These are phyloP conservation scores for Leccinum barrowsii DNA, from an alignment of 768 basidiomycete genomes.

Conservation along the genomic window DNA sequence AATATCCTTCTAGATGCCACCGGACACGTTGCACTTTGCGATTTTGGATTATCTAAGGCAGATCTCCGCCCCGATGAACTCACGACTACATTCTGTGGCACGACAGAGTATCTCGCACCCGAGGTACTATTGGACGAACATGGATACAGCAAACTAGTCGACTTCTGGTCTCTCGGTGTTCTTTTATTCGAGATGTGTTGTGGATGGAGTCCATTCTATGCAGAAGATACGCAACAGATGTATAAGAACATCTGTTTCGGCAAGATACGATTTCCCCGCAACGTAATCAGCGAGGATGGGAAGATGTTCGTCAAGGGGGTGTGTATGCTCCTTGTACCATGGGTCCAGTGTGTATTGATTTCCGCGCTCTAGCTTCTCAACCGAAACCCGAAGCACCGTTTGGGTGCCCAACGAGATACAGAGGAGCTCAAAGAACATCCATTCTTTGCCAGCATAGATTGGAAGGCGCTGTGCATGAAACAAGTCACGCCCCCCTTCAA, in stretches of 20 bases:
- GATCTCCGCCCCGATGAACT: slow-evolving; percentile 90
- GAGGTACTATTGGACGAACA: slow-evolving; percentile 98
- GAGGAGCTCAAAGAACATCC: slow-evolving; percentile 94
- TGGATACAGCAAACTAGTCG: slow-evolving; percentile 97
- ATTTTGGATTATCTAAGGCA: slow-evolving; percentile 97
- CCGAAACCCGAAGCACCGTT: slow-evolving; percentile 95
- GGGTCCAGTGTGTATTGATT: slow-evolving; percentile 14
- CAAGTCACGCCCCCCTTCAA: slow-evolving; percentile 97
- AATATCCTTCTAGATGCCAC: slow-evolving; percentile 98
- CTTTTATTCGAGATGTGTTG: slow-evolving; percentile 99
- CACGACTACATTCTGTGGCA: slow-evolving; percentile 99
- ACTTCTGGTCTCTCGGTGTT: slow-evolving; percentile 97
- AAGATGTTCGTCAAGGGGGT: slow-evolving; percentile 99
- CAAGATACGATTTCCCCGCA: slow-evolving; percentile 96
- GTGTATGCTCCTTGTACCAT: slow-evolving; percentile 35
- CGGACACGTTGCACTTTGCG: slow-evolving; percentile 96
- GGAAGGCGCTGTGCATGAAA: slow-evolving; percentile 80
- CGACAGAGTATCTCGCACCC: slow-evolving; percentile 97
- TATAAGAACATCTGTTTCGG: slow-evolving; percentile 99
- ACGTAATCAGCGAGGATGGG: slow-evolving; percentile 94
- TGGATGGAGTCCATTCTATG: slow-evolving; percentile 99
- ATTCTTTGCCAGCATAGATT: slow-evolving; percentile 91
- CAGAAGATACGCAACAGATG: slow-evolving; percentile 99
- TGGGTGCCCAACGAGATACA: slow-evolving; percentile 88
- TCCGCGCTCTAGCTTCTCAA: slow-evolving; percentile 73